These are phyloP conservation scores for Chrysopogon serrulatus DNA, from an alignment of 176 grass and related monocot species.

Conservation along the genomic window DNA sequence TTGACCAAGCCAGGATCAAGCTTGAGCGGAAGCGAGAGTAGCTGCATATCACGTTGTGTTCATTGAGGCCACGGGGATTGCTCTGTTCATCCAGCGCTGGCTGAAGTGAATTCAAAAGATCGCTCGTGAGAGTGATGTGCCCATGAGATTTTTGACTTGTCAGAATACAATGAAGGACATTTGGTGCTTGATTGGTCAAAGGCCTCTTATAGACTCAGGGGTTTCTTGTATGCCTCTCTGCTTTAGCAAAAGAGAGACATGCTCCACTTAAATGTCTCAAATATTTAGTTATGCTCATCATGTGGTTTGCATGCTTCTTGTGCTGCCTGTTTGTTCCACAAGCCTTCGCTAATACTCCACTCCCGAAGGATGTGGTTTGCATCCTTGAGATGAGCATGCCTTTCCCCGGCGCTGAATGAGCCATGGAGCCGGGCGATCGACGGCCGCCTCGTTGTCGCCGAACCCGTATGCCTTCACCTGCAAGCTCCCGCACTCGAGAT, in stretches of 20 bases:
- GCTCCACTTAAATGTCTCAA: neutral
- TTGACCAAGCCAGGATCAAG: constrained; percentile 84
- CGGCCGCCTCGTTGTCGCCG: constrained; percentile 22
- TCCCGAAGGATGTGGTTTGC: no score
- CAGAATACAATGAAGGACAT: neutral
- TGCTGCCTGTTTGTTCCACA: neutral
- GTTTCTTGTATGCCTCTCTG: neutral
- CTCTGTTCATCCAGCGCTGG: constrained; percentile 65
- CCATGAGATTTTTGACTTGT: neutral
- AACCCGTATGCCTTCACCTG: constrained; percentile 79
- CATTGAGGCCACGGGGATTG: constrained; percentile 76
- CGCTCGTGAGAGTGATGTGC: neutral
- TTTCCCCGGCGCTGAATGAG: no score
- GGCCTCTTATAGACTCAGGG: neutral
- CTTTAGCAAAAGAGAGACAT: neutral
- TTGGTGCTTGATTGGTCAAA: constrained; percentile 2
- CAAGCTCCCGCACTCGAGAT: constrained; percentile 79
- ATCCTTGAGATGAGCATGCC: no score
- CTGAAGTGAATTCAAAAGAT: neutral
- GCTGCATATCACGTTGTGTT: constrained; percentile 80
- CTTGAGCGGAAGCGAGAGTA: constrained; percentile 80
- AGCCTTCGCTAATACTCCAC: no score
- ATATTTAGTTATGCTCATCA: neutral
- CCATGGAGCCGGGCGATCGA: no score
- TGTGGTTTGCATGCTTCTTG: neutral